These are phyloP conservation scores for Limtongia smithiae DNA, from an alignment of 805 yeast species.

Conservation along the genomic window DNA sequence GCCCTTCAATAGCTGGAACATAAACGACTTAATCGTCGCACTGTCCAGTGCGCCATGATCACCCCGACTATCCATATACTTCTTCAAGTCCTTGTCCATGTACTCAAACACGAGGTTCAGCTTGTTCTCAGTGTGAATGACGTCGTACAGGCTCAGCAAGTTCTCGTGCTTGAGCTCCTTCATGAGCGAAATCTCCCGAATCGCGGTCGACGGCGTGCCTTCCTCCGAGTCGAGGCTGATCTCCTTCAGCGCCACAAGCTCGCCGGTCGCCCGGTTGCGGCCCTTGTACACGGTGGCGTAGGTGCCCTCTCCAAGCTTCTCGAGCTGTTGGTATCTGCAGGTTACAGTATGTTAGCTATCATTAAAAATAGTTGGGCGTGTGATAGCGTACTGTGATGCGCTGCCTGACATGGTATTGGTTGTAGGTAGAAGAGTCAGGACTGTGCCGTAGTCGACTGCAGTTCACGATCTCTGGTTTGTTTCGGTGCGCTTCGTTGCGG, in stretches of 20 bases:
- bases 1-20: conserved; percentile 90
- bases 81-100: conserved; percentile 89
- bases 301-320: conserved; percentile 90
- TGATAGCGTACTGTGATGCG: too few relatives aligned
- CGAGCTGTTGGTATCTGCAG: conserved; percentile 43
- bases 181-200: conserved; percentile 91
- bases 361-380: too few relatives aligned
- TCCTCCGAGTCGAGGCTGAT: conserved; percentile 93
- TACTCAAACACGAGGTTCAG: conserved; percentile 89
- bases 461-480: too few relatives aligned
- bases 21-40: conserved; percentile 76
- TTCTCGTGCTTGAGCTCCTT: conserved; percentile 92
- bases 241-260: conserved; percentile 90
- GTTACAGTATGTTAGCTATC: too few relatives aligned
- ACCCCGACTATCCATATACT: conserved; percentile 89
- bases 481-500: too few relatives aligned
- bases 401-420: too few relatives aligned
- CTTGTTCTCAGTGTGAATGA: conserved; percentile 94
- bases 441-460: too few relatives aligned
- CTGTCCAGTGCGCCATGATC: conserved; percentile 68
- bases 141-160: conserved; percentile 88
- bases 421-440: too few relatives aligned
- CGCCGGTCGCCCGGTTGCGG: conserved; percentile 78
- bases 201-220: conserved; percentile 98
- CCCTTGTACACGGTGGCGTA: conserved; percentile 99